phyloP scores from a whole-genome alignment of 2,329 filamentous ascomycete genomes.

The Herpotrichia juniperi region DNA sequence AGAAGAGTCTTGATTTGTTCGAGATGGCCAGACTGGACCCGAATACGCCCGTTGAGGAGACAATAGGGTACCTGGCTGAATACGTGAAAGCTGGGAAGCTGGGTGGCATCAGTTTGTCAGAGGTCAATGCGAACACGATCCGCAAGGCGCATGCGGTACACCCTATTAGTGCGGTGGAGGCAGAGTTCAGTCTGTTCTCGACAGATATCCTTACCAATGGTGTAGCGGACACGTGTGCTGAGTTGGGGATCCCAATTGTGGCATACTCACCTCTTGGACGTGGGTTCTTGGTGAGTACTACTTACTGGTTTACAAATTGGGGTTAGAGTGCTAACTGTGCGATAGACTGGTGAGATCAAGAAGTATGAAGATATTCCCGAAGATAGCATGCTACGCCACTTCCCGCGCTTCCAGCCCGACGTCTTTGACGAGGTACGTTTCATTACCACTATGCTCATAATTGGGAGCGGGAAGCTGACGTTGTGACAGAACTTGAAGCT shows the following conservation, averaged over 20 bases:
- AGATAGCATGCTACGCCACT: conserved; percentile 56
- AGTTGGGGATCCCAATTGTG: conserved; percentile 72
- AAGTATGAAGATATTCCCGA: conserved; percentile 62
- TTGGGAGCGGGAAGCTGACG: too few relatives aligned
- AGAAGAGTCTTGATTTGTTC: conserved; percentile 57
- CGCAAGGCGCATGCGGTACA: conserved; percentile 58
- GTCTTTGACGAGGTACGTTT: conserved; percentile 70
- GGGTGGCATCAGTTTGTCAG: conserved; percentile 54
- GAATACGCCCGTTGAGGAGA: conserved; percentile 52
- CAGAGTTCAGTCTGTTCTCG: conserved; percentile 64
- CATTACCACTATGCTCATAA: too few relatives aligned
- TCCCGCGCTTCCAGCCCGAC: conserved; percentile 68
- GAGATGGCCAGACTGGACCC: conserved; percentile 54
- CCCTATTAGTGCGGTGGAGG: conserved; percentile 64
- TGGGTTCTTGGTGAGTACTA: conserved; percentile 60
- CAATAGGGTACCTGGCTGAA: conserved; percentile 48
- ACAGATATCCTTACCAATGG: conserved; percentile 65
- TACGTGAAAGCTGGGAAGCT: conserved; percentile 50
- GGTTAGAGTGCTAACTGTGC: conserved; percentile 21
- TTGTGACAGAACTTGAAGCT: too few relatives aligned
- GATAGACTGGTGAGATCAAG: conserved; percentile 52
- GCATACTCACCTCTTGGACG: conserved; percentile 72
- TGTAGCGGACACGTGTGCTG: conserved; percentile 61
- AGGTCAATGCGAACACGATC: conserved; percentile 54
- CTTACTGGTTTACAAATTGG: conserved; percentile 52